phyloP scores from a whole-genome alignment of 768 basidiomycete genomes.

The Clitopilus passeckerianus region DNA sequence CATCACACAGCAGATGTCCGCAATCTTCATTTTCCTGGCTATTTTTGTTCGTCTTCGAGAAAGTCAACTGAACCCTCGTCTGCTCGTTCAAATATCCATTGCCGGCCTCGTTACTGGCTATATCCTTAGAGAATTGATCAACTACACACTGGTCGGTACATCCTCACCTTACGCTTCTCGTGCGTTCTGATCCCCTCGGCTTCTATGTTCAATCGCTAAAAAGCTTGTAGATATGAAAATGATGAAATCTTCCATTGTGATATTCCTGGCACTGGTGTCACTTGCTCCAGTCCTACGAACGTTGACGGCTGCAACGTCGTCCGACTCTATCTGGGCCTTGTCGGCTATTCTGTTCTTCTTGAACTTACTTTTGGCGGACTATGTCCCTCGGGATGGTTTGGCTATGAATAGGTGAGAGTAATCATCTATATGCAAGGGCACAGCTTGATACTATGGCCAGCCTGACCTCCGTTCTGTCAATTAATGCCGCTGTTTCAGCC shows the following conservation, averaged over 20 bases:
- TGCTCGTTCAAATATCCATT: conserved; percentile 62
- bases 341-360: conserved; percentile 81
- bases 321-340: conserved; percentile 95
- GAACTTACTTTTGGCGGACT: conserved; percentile 82
- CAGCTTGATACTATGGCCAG: conserved; percentile 24
- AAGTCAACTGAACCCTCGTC: conserved; percentile 59
- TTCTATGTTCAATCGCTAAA: background rate
- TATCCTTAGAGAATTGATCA: conserved; percentile 54
- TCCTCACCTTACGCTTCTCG: conserved; percentile 1
- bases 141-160: conserved; percentile 16
- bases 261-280: conserved; percentile 85
- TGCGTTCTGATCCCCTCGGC: background rate
- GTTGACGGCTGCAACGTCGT: conserved; percentile 90
- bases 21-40: conserved; percentile 76
- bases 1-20: conserved; percentile 81
- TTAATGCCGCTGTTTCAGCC: conserved; percentile 89
- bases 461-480: conserved; percentile 78
- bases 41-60: conserved; percentile 72
- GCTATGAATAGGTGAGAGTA: conserved; percentile 51
- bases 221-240: conserved; percentile 54
- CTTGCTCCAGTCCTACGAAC: conserved; percentile 90
- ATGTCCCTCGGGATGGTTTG: conserved; percentile 45
- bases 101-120: conserved; percentile 58
- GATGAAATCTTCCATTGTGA: conserved; percentile 77
- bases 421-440: background rate